phyloP scores from a whole-genome alignment of 2,329 filamentous ascomycete species.

The Aureobasidium sp. region DNA sequence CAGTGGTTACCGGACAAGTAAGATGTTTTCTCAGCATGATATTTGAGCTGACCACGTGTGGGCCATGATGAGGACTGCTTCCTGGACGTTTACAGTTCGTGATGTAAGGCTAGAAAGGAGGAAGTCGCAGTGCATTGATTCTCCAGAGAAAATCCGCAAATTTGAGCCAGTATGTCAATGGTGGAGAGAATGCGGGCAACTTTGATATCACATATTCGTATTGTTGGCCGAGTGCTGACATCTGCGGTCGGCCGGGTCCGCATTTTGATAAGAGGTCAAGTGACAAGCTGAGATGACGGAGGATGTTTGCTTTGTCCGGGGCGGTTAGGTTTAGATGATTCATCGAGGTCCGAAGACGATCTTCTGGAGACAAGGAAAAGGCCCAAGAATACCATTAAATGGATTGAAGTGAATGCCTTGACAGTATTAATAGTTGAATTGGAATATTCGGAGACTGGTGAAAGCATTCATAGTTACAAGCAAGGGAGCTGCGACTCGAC shows the following conservation, averaged over 20 bases:
- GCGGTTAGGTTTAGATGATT: conserved; percentile 5
- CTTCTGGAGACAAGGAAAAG: neutral
- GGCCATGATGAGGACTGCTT: neutral
- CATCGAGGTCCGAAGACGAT: neutral
- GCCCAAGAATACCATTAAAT: neutral
- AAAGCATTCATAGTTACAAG: neutral
- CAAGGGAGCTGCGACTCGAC: neutral
- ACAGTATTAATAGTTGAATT: neutral
- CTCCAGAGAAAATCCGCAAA: neutral
- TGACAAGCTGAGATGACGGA: neutral
- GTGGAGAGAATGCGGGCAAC: neutral
- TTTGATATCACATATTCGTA: neutral
- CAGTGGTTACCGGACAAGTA: neutral
- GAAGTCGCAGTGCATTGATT: neutral
- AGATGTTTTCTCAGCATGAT: neutral
- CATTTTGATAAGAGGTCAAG: neutral
- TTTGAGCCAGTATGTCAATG: neutral
- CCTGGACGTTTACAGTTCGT: neutral
- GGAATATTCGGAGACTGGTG: neutral
- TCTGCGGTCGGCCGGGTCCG: neutral
- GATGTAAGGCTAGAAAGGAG: too few relatives aligned
- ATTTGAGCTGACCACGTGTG: neutral
- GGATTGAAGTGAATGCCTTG: neutral
- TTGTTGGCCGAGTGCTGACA: too few relatives aligned
- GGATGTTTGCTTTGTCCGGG: conserved; percentile 7